Percentiles rank a stretch among this genome's conserved stretches.
Conservation (phyloP, 805 yeast genomes). For the Metschnikowia aberdeeniae region DNA sequence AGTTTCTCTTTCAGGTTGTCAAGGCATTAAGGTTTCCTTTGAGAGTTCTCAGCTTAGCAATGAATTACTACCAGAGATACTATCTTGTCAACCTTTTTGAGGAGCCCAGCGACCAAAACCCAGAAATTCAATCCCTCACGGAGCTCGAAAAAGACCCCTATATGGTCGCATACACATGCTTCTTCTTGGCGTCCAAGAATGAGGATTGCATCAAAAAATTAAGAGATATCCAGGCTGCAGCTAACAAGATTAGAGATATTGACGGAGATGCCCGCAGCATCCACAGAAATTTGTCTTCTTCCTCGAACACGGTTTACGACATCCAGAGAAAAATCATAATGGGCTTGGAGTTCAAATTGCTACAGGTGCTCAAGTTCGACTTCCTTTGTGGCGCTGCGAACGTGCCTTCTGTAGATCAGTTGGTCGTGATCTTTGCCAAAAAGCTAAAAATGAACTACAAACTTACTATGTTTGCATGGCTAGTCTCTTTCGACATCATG, state of each 20-base stretch:
- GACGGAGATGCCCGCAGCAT: conserved; percentile 32
- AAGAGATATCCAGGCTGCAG: conserved; percentile 54
- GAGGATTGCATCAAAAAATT: conserved; percentile 82
- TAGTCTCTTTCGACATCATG: conserved; percentile 68
- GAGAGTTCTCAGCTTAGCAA: conserved; percentile 63
- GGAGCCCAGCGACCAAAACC: conserved; percentile 21
- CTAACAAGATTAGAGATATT: conserved; percentile 37
- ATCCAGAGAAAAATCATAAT: conserved; percentile 54
- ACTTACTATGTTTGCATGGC: conserved; percentile 60
- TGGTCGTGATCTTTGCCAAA: conserved; percentile 58
- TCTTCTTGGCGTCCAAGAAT: conserved; percentile 69
- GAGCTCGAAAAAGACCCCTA: conserved; percentile 42
- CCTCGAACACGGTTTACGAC: conserved; percentile 35
- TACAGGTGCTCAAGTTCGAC: conserved; percentile 78
- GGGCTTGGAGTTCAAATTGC: conserved; percentile 61
- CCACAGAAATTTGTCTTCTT: conserved; percentile 10
- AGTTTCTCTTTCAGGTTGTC: conserved; percentile 50
- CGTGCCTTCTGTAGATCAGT: conserved; percentile 51
- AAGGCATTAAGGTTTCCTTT: conserved; percentile 61
- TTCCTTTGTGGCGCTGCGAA: conserved; percentile 56
- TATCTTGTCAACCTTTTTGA: conserved; percentile 62
- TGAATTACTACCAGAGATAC: conserved; percentile 69
- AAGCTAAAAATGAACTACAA: conserved; percentile 43
- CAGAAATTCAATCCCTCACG: conserved; percentile 14
- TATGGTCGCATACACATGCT: conserved; percentile 64